Evolutionary conservation across 768 basidiomycete genomes (phyloP).

Genomic region (Boletus speciosus): DNA sequence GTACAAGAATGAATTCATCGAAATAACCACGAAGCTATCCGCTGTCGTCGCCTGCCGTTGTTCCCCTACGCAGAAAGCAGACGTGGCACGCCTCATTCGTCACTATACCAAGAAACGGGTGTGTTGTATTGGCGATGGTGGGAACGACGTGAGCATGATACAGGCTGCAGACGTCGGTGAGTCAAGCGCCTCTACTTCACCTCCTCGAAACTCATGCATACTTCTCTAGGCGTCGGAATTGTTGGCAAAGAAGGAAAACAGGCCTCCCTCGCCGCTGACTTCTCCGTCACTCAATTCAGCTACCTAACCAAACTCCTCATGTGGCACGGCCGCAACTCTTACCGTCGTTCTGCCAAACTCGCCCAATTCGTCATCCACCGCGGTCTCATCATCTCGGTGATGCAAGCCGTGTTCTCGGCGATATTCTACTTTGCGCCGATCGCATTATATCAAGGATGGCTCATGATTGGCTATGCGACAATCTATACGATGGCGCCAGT

Average conservation of each 20-base stretch:
- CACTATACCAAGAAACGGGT: conserved; percentile 90
- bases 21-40: conserved; percentile 92
- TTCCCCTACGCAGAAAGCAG: conserved; percentile 98
- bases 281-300: conserved; percentile 96
- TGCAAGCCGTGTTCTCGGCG: conserved; percentile 94
- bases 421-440: conserved; percentile 96
- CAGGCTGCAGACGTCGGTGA: conserved; percentile 97
- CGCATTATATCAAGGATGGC: conserved; percentile 96
- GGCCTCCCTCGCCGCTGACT: conserved; percentile 98
- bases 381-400: conserved; percentile 93
- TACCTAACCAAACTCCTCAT: conserved; percentile 92
- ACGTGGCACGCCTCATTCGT: conserved; percentile 92
- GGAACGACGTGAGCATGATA: conserved; percentile 99
- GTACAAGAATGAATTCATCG: conserved; percentile 93
- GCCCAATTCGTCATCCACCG: conserved; percentile 99
- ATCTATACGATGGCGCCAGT: conserved; percentile 98
- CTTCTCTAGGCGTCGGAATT: conserved; percentile 78
- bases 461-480: conserved; percentile 95
- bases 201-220: neutral
- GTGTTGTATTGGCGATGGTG: conserved; percentile 98
- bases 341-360: conserved; percentile 95
- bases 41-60: conserved; percentile 97
- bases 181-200: conserved; percentile 31
- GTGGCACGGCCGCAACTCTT: conserved; percentile 99
- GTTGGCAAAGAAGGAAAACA: conserved; percentile 99